Evolutionary conservation across 2,329 filamentous ascomycete genomes (phyloP).

Genomic region (Xylaria sp.): DNA sequence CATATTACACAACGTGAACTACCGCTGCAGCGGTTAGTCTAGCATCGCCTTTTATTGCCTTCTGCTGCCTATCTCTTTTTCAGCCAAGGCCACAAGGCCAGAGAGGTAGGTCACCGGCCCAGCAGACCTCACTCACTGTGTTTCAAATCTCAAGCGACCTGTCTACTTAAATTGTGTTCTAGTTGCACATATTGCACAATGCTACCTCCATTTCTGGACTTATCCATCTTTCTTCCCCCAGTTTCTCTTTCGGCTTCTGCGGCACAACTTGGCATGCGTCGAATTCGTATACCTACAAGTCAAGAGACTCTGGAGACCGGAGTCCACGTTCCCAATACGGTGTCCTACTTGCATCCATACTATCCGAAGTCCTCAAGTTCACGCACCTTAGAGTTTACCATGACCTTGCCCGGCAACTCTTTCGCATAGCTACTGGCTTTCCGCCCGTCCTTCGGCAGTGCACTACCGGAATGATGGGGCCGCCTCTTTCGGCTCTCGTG

Average conservation of each 20-base stretch:
- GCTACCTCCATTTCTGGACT: neutral
- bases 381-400: neutral
- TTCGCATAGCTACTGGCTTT: slow-evolving; percentile 7
- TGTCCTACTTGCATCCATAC: neutral
- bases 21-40: too few relatives aligned
- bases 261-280: neutral
- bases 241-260: neutral
- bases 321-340: neutral
- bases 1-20: too few relatives aligned
- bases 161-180: neutral
- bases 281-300: neutral
- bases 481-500: slow-evolving; percentile 2
- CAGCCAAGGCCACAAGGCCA: neutral
- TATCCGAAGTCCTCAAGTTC: neutral
- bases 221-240: neutral
- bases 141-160: neutral
- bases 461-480: slow-evolving; percentile 3
- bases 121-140: neutral
- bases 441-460: slow-evolving; percentile 11
- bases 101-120: too few relatives aligned
- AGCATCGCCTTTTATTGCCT: neutral
- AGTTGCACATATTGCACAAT: neutral
- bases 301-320: neutral
- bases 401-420: neutral
- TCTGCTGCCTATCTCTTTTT: neutral